A percentile compares a stretch with the other conserved stretches of the same genome.
phyloP scores from a whole-genome alignment of 768 basidiomycete genomes.

The Neoboletus magnificus region DNA sequence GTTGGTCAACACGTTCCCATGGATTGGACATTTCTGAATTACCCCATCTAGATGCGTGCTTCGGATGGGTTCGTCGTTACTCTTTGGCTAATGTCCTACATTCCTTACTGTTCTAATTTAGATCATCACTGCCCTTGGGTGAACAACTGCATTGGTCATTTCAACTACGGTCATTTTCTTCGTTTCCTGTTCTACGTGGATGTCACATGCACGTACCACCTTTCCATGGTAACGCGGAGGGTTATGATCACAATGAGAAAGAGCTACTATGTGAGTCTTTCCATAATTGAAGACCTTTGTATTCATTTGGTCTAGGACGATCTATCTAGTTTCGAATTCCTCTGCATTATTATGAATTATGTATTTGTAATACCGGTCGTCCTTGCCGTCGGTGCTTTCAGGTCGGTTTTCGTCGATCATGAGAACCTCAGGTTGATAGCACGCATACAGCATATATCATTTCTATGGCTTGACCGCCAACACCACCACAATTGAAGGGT shows the following conservation, averaged over 20 bases:
- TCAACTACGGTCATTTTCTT: slow-evolving; percentile 85
- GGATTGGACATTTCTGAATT: background rate
- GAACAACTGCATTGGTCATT: slow-evolving; percentile 91
- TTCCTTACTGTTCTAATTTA: slow-evolving; percentile 27
- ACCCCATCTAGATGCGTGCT: slow-evolving; percentile 62
- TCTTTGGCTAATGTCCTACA: background rate
- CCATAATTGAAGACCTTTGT: background rate
- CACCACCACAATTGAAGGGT: slow-evolving; percentile 93
- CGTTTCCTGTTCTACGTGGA: slow-evolving; percentile 94
- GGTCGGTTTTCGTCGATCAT: slow-evolving; percentile 39
- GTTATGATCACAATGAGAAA: slow-evolving; percentile 45
- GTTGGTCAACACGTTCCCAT: slow-evolving; percentile 38
- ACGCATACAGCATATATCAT: slow-evolving; percentile 69
- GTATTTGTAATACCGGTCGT: slow-evolving; percentile 82
- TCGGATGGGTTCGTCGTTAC: slow-evolving; percentile 71
- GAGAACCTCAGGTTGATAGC: slow-evolving; percentile 15
- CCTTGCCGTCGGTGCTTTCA: slow-evolving; percentile 86
- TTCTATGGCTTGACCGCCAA: slow-evolving; percentile 74
- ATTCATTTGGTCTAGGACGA: slow-evolving; percentile 50
- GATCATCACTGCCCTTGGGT: slow-evolving; percentile 94
- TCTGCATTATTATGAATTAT: slow-evolving; percentile 88
- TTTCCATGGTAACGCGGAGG: slow-evolving; percentile 74
- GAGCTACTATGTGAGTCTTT: slow-evolving; percentile 51
- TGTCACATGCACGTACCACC: slow-evolving; percentile 82
- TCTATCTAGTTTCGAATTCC: slow-evolving; percentile 62